A percentile compares a stretch with the other conserved stretches of the same genome.
These are phyloP conservation scores for Cercospora brassicicola DNA, from an alignment of 2,329 filamentous ascomycete genomes.

Conservation along the genomic window DNA sequence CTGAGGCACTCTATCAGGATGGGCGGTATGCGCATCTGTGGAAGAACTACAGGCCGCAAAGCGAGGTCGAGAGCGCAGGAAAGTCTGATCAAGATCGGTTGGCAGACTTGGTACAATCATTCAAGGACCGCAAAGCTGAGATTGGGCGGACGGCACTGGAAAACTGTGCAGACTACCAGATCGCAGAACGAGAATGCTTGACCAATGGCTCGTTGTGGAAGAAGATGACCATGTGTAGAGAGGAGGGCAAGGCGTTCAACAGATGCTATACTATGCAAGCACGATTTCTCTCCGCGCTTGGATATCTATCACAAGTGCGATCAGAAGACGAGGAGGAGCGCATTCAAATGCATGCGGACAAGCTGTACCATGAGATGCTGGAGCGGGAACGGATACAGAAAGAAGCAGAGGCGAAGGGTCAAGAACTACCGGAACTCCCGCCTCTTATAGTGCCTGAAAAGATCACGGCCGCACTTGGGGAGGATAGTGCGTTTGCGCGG, in stretches of 20 bases:
- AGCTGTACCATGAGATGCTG: constrained; percentile 82
- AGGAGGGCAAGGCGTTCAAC: constrained; percentile 75
- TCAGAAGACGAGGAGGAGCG: constrained; percentile 72
- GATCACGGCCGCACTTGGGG: constrained; percentile 34
- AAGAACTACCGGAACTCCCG: constrained; percentile 58
- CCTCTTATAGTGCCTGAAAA: constrained; percentile 49
- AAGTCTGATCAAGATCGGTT: constrained; percentile 79
- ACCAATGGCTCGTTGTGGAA: constrained; percentile 66
- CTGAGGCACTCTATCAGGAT: constrained; percentile 64
- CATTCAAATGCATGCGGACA: constrained; percentile 92
- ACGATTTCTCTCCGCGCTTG: constrained; percentile 86
- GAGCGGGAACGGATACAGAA: constrained; percentile 75
- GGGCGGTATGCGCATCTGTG: constrained; percentile 82
- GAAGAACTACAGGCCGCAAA: constrained; percentile 81
- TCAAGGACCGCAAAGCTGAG: constrained; percentile 75
- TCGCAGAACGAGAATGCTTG: constrained; percentile 81
- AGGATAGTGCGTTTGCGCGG: constrained; percentile 36
- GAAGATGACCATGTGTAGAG: constrained; percentile 75
- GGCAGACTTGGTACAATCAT: constrained; percentile 75
- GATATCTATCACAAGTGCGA: constrained; percentile 72
- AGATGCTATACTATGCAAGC: constrained; percentile 87
- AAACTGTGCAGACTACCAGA: constrained; percentile 87
- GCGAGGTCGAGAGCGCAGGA: constrained; percentile 65
- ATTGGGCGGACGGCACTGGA: constrained; percentile 83
- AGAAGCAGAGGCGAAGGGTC: constrained; percentile 61